Conservation (phyloP, 2,329 filamentous ascomycete genomes). For the Davidsoniella eucalypti region DNA sequence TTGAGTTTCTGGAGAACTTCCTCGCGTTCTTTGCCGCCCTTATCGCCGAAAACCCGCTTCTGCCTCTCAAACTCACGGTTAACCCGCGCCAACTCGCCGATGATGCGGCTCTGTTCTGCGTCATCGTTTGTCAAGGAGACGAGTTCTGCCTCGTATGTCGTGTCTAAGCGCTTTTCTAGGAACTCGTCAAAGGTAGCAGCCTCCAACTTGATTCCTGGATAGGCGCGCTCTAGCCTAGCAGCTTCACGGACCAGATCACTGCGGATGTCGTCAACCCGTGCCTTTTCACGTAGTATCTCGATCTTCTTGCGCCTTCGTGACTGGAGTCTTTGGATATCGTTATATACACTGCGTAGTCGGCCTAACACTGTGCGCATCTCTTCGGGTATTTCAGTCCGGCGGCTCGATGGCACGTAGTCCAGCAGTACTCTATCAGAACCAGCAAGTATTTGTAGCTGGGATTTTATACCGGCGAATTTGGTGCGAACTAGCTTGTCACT, state of each 20-base stretch:
- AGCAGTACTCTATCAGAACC: constrained; percentile 69
- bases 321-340: constrained; percentile 72
- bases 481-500: constrained; percentile 49
- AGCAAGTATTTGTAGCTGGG: constrained; percentile 57
- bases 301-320: constrained; percentile 64
- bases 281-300: constrained; percentile 62
- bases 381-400: constrained; percentile 62
- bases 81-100: constrained; percentile 52
- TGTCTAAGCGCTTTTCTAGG: constrained; percentile 64
- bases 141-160: constrained; percentile 62
- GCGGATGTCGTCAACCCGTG: constrained; percentile 76
- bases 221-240: constrained; percentile 68
- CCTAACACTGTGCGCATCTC: constrained; percentile 65
- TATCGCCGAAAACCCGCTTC: constrained; percentile 46
- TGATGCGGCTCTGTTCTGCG: constrained; percentile 57
- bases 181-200: constrained; percentile 84
- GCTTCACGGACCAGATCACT: constrained; percentile 69
- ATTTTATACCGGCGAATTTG: constrained; percentile 63
- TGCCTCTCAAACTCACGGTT: constrained; percentile 65
- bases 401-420: constrained; percentile 76
- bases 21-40: constrained; percentile 57
- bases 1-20: constrained; percentile 75
- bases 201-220: constrained; percentile 68
- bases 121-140: constrained; percentile 54
- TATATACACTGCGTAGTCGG: constrained; percentile 61